Base-by-base conservation (phyloP, 495 filamentous ascomycete species). In the Aspergillus diversus region DNA sequence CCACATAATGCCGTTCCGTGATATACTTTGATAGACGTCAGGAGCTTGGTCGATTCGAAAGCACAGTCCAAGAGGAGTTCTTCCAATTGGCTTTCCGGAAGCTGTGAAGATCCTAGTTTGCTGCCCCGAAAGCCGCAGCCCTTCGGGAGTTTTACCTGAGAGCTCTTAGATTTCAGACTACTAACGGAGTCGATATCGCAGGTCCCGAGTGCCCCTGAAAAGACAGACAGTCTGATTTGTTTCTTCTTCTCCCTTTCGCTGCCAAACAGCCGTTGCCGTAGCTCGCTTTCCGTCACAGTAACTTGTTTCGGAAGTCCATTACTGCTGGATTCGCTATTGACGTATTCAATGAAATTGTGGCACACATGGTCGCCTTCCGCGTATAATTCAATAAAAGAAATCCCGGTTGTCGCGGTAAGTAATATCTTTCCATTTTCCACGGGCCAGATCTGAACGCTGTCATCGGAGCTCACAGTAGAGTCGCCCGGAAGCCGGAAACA, bases 401-500 rank as follows among this genome's bases (percentile, higher is more conserved):
- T 81, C 0, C 95, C 95, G 1, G 92, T 89, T 0, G 87, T 77
- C 8, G 95, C 91, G 31, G 92, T 96, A 42, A 92, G 84, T 58
- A 96, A 77, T 46, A 95, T 84, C 43, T 88, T 88, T 31, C 91
- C 90, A 64, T 87, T 89, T 52, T 95, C 93, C 9, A 95, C 86
- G 4, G 91, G 87, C 91, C 92, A 99, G 3, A 90, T 88, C 61
- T 96, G 92, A 13, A 97, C 83, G 64, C 91, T 96, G 21, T 88
- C 86, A 64, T 97, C 93, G 11, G 81, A 74, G 69, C 81, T 83
- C 13, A 81, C 66, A n/a, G 82, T 72, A 4, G 83, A 73, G 69
- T 99, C 95, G 56, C 86, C 88, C 9, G 93, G 92, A 47, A 95
- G 82, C 16, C 87, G 81, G 77, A 99, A 97, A 75, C 92, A 94